Conservation (phyloP, 345 rosid genomes). For the Ricinus communis region DNA sequence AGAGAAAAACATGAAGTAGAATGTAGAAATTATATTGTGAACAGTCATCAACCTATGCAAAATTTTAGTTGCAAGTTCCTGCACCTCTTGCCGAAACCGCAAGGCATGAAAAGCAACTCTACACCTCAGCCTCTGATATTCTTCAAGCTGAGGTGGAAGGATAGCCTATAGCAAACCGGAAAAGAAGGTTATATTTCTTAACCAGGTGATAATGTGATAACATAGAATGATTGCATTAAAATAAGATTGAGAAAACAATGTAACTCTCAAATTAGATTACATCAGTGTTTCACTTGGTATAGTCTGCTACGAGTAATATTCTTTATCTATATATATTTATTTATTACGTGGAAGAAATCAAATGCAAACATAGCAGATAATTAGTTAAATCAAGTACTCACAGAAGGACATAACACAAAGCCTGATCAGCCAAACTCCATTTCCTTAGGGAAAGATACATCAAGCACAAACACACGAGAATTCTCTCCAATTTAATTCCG, state of each 20-base stretch:
- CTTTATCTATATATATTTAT: too few relatives aligned
- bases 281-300: background rate
- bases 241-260: conserved; percentile 1
- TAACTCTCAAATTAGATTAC: background rate
- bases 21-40: conserved; percentile 8
- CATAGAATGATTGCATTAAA: background rate
- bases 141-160: conserved; percentile 79
- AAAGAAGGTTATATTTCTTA: background rate
- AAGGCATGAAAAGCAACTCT: conserved; percentile 90
- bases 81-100: conserved; percentile 77
- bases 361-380: background rate
- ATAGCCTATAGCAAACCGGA: conserved; percentile 54
- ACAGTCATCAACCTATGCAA: conserved; percentile 54
- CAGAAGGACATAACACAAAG: too few relatives aligned
- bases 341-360: background rate
- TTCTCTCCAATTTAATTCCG: too few relatives aligned
- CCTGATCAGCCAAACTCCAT: too few relatives aligned
- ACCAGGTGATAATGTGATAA: background rate
- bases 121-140: conserved; percentile 90
- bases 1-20: background rate
- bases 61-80: conserved; percentile 77
- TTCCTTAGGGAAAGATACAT: too few relatives aligned
- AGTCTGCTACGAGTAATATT: background rate
- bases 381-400: too few relatives aligned
- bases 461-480: too few relatives aligned